These are phyloP conservation scores for Avena eriantha DNA, from an alignment of 176 grass and related monocot species.

Conservation along the genomic window DNA sequence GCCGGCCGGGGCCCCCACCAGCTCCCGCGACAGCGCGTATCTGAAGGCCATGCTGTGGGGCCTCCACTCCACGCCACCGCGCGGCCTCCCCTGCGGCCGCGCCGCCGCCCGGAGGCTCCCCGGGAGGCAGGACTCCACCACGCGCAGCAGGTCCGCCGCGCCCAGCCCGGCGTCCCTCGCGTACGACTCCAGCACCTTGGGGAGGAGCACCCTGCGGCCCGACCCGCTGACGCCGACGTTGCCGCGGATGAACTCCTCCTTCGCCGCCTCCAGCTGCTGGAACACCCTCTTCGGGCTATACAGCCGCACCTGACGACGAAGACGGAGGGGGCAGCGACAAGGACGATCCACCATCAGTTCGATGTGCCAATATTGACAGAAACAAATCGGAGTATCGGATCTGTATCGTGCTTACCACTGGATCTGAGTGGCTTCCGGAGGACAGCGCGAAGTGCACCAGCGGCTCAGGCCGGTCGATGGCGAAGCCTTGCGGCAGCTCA, in stretches of 20 bases:
- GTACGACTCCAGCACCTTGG: constrained; percentile 72
- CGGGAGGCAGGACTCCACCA: constrained; percentile 63
- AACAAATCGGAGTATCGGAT: background rate
- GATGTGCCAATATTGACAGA: background rate
- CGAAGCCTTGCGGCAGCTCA: constrained; percentile 66
- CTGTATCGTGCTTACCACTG: constrained; percentile 58
- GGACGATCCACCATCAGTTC: background rate
- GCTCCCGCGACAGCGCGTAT: constrained; percentile 68
- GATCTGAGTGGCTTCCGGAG: constrained; percentile 82
- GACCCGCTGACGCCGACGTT: constrained; percentile 58
- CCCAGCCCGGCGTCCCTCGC: constrained; percentile 64
- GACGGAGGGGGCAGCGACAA: background rate
- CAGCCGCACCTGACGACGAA: constrained; percentile 67
- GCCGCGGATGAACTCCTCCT: constrained; percentile 76
- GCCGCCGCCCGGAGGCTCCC: constrained; percentile 56
- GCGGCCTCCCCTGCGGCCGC: constrained; percentile 36
- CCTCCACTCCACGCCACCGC: constrained; percentile 68
- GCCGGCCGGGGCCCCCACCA: constrained; percentile 25
- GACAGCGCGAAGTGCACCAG: constrained; percentile 89
- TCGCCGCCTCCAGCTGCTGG: constrained; percentile 76
- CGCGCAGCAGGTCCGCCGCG: constrained; percentile 49
- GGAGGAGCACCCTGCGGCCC: constrained; percentile 64
- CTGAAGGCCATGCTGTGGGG: constrained; percentile 80
- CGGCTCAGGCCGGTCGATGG: constrained; percentile 68
- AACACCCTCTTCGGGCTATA: constrained; percentile 68